These are phyloP conservation scores for Claviceps fusiformis DNA, from an alignment of 2,329 filamentous ascomycete species.

Conservation along the genomic window DNA sequence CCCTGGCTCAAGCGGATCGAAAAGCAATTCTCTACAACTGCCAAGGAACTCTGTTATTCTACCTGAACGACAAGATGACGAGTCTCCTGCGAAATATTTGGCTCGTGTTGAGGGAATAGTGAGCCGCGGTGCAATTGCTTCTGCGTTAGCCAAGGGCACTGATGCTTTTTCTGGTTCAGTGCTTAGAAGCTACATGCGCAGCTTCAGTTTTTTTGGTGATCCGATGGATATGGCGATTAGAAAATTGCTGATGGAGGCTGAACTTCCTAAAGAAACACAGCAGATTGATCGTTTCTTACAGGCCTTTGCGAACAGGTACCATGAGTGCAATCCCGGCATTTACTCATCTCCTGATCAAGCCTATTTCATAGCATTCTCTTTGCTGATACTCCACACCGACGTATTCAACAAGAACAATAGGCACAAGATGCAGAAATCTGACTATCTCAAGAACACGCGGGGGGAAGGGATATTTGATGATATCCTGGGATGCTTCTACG, in stretches of 20 bases:
- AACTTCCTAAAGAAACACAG: slow-evolving; percentile 92
- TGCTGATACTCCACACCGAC: slow-evolving; percentile 91
- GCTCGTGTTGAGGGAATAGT: slow-evolving; percentile 69
- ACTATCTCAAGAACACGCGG: slow-evolving; percentile 89
- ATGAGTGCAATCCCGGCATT: slow-evolving; percentile 96
- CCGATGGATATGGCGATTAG: slow-evolving; percentile 96
- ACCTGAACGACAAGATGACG: slow-evolving; percentile 71
- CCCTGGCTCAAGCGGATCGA: slow-evolving; percentile 57
- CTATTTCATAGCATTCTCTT: slow-evolving; percentile 96
- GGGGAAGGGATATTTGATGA: slow-evolving; percentile 90
- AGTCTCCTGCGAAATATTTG: slow-evolving; percentile 82
- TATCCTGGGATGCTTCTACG: slow-evolving; percentile 90
- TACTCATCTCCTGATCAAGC: slow-evolving; percentile 84
- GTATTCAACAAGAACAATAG: slow-evolving; percentile 99
- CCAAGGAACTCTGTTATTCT: slow-evolving; percentile 56
- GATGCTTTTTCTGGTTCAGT: slow-evolving; percentile 76
- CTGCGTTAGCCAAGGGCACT: slow-evolving; percentile 70
- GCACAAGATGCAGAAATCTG: slow-evolving; percentile 91
- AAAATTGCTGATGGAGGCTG: slow-evolving; percentile 91
- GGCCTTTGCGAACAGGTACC: slow-evolving; percentile 89
- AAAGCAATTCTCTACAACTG: slow-evolving; percentile 71
- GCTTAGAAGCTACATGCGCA: slow-evolving; percentile 86
- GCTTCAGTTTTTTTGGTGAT: slow-evolving; percentile 89
- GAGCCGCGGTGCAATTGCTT: slow-evolving; percentile 70
- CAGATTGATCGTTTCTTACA: slow-evolving; percentile 93